Conservation (phyloP, 2,329 filamentous ascomycete genomes). For the Ceratocystis cacaofunesta region DNA sequence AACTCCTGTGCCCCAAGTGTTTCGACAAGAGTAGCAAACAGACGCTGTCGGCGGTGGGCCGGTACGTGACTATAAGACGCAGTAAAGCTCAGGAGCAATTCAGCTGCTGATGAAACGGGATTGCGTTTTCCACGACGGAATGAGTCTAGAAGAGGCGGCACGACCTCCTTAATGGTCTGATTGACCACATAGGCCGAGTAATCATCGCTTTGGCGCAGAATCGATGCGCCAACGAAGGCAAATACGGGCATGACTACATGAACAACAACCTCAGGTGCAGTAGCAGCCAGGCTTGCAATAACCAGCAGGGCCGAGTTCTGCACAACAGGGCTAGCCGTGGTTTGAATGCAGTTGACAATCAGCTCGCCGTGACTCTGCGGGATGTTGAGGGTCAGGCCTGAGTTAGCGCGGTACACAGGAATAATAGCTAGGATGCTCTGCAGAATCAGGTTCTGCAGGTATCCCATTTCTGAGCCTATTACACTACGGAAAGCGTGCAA, state of each 20-base stretch:
- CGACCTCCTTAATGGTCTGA: constrained; percentile 84
- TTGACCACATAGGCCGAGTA: constrained; percentile 95
- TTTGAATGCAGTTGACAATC: constrained; percentile 85
- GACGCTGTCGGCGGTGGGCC: constrained; percentile 60
- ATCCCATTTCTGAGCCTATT: constrained; percentile 74
- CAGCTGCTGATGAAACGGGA: constrained; percentile 66
- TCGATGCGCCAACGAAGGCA: constrained; percentile 89
- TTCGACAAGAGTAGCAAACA: constrained; percentile 74
- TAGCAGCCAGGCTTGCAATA: constrained; percentile 71
- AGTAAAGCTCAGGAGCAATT: constrained; percentile 88
- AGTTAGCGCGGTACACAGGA: constrained; percentile 52
- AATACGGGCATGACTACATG: constrained; percentile 99
- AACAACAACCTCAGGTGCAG: constrained; percentile 78
- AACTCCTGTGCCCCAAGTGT: constrained; percentile 79
- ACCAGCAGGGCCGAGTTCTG: constrained; percentile 83
- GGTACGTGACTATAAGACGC: constrained; percentile 95
- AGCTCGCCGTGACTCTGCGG: constrained; percentile 75
- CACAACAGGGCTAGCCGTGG: constrained; percentile 79
- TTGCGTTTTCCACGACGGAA: constrained; percentile 67
- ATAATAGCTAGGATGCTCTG: constrained; percentile 73
- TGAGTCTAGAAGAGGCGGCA: constrained; percentile 78
- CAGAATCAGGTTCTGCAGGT: constrained; percentile 74
- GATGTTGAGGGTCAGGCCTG: constrained; percentile 44
- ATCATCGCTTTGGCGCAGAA: constrained; percentile 84
- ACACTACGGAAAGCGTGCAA: constrained; percentile 72